Percentiles rank a stretch among this genome's conserved stretches.
Evolutionary conservation across 805 yeast species (phyloP).

Genomic region (Candida vaughaniae): DNA sequence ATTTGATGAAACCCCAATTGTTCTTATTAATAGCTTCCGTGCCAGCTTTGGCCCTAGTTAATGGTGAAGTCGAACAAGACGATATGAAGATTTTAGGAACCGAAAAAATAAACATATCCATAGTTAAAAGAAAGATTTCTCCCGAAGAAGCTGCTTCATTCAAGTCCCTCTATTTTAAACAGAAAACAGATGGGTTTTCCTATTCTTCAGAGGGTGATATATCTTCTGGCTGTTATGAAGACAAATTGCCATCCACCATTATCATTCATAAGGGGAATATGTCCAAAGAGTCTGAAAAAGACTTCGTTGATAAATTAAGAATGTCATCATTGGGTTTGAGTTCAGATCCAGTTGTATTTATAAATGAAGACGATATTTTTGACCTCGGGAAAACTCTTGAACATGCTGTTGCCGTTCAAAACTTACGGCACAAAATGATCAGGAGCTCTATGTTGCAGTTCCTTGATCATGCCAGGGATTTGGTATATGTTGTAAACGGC

Average conservation of each 20-base stretch:
- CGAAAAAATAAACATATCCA: conserved; percentile 8
- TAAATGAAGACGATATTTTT: conserved; percentile 10
- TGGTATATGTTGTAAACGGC: conserved; percentile 14
- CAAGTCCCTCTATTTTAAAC: conserved; percentile 7
- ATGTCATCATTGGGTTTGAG: neutral
- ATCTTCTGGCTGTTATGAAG: conserved; percentile 10
- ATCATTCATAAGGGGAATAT: conserved; percentile 11
- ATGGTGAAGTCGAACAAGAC: too few species aligned
- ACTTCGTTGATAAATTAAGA: conserved; percentile 12
- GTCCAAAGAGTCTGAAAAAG: conserved; percentile 8
- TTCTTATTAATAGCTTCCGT: too few species aligned
- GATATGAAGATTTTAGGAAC: conserved; percentile 8
- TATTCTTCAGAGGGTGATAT: conserved; percentile 7
- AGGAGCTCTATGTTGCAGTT: conserved; percentile 6
- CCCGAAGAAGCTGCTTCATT: conserved; percentile 10
- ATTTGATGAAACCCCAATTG: too few species aligned
- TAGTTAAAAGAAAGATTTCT: conserved; percentile 8
- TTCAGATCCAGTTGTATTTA: neutral
- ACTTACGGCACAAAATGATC: conserved; percentile 10
- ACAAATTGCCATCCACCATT: conserved; percentile 11
- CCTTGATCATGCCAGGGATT: conserved; percentile 11
- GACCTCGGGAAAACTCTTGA: conserved; percentile 5
- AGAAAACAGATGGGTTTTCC: conserved; percentile 4
- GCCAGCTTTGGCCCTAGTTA: too few species aligned
- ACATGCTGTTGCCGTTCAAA: conserved; percentile 10